Base-by-base conservation (phyloP, 2,329 filamentous ascomycete species). In the Fusarium penzigii region DNA sequence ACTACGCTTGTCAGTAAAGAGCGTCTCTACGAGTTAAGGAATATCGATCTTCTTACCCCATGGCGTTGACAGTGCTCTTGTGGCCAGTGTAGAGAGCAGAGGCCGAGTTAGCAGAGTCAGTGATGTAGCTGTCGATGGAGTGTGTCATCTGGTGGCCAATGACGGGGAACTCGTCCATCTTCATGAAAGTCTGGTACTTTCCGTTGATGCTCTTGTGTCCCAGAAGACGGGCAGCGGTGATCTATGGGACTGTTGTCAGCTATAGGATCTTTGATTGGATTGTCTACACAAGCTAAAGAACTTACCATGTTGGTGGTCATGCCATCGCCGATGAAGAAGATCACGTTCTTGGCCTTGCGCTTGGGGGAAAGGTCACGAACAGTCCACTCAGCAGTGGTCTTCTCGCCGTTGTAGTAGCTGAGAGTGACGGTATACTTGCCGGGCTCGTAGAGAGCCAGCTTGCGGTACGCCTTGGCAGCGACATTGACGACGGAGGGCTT, bases 101-200 rank as follows among this genome's bases (percentile, higher is more conserved):
- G 5, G 90, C 90, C 6, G 87, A 91, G 74, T 94, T 94, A 72
- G 90, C 90, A 55, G 87, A 90, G 70, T 94, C 90, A 38, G 90
- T 94, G 68, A 94, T 93, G 78, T 89, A 93, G 45, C 79, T 85
- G 74, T 93, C 89, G 66, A 94, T 84, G 2, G 89, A 92, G 72
- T 93, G 89, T 11, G 90, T 92, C 86, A 94, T 93, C 73, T 93
- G 90, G 70, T 95, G 90, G 17, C 90, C 90, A 11, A 93, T 68
- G n/a, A 92, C 82, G 3, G 90, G 90, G 73, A 94, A 94, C 66
- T 91, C 81, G 75, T 95, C 90, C 77, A 95, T 78, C 66, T 84
- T 80, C 80, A 95, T 81, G 51, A 78, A 81, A 51, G 81, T 84
- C 76, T 90, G 86, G 71, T 93, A 95, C 70, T 88, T 89, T 62